Evolutionary conservation across 2,329 filamentous ascomycete genomes (phyloP).

Genomic region (Lecanoromycetidae sp.): DNA sequence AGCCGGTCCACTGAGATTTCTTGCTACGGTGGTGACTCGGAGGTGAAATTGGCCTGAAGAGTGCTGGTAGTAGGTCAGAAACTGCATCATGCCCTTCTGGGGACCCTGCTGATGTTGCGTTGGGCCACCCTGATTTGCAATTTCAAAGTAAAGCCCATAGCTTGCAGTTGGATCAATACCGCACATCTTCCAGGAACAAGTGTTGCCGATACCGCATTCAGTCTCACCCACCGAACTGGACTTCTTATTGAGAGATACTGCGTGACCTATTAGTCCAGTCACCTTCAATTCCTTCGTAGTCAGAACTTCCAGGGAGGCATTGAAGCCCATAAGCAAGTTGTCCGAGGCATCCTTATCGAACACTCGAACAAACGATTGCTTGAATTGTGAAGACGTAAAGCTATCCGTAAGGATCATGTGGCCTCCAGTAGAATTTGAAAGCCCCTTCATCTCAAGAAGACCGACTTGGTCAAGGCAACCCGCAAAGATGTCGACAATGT

Average conservation of each 20-base stretch:
- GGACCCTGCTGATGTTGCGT: constrained; percentile 73
- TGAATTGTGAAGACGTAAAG: constrained; percentile 98
- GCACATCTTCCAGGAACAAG: constrained; percentile 99
- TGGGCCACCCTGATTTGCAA: constrained; percentile 83
- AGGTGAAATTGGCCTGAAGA: constrained; percentile 93
- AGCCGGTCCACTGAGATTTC: constrained; percentile 82
- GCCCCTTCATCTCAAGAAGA: constrained; percentile 92
- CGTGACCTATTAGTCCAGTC: constrained; percentile 91
- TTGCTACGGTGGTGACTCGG: constrained; percentile 83
- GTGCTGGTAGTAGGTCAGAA: constrained; percentile 97
- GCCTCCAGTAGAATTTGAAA: constrained; percentile 90
- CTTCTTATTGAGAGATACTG: constrained; percentile 95
- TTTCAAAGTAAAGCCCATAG: constrained; percentile 95
- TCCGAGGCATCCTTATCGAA: constrained; percentile 96
- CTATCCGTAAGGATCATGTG: constrained; percentile 98
- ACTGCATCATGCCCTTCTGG: constrained; percentile 93
- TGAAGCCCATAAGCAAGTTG: constrained; percentile 95
- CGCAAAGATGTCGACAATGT: constrained; percentile 95
- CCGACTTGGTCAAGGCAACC: constrained; percentile 96
- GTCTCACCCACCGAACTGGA: constrained; percentile 94
- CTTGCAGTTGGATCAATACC: constrained; percentile 88
- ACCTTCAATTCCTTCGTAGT: constrained; percentile 98
- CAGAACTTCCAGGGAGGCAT: constrained; percentile 85
- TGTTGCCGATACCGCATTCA: constrained; percentile 96
- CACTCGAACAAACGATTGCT: constrained; percentile 91